Evolutionary conservation across 495 filamentous ascomycete species (phyloP), one percentile per base, ranked within the genome.

Genomic region (Aspergillus indologenus): DNA sequence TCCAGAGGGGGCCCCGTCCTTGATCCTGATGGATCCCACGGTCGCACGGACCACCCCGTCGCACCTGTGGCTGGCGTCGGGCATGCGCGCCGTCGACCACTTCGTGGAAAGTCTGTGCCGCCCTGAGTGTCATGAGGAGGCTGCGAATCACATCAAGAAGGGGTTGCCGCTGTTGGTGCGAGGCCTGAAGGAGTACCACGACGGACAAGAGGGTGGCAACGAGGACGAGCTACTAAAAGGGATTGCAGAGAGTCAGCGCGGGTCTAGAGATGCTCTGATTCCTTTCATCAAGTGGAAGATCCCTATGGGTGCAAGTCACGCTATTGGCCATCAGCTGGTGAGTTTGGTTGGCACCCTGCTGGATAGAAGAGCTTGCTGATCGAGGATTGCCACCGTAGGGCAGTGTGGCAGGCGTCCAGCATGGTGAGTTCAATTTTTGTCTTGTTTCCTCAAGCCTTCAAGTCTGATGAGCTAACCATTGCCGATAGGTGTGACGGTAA

Each of bases 41-140:
- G 48, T 51, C 23, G 48, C 48, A 6, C 15, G 48, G 8, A 51
- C 24, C 23, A 51, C 29, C 15, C 48, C 47, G 18, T 19, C 48
- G 15, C 48, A 51, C 24, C 23, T 51, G 48, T 51, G 48, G 48
- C 48, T 51, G 48, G 48, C 48, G 3, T 51, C 48, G 17, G 48
- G 48, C 7, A 29, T 51, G 15, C 48, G 48, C 8, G 48, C 48
- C 23, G 22, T 51, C 18, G 48, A 51, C 14, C 48, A 51, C 23
- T 51, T 31, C 14, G 23, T 51, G 23, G 48, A 51, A 24, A 31
- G 15, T 11, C 23, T 51, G 15, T 51, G 47, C 22, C 11, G 24
- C 24, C 12, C 22, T 11, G 17, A 31, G 23, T 51, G 48, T 14
- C 23, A 51, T 18, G 48, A 51, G 15, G 48, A 51, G 29, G 48